These are phyloP conservation scores for Lachnellula hyalina DNA, from an alignment of 2,329 filamentous ascomycete species.

Conservation along the genomic window DNA sequence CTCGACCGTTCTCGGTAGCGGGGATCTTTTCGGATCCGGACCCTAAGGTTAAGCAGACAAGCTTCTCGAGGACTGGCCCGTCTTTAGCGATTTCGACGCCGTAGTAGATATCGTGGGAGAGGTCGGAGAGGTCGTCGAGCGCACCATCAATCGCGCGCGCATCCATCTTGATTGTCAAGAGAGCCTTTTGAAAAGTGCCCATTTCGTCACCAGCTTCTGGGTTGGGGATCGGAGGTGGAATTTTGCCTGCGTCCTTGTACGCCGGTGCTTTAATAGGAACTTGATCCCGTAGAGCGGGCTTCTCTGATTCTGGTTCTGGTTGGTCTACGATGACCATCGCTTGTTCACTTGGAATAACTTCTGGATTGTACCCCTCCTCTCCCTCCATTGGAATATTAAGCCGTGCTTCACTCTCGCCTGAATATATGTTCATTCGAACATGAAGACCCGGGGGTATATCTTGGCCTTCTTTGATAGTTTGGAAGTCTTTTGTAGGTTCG, in stretches of 20 bases:
- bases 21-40: slow-evolving; percentile 19
- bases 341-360: slow-evolving; percentile 45
- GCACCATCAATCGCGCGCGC: slow-evolving; percentile 25
- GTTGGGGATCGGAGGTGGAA: slow-evolving; percentile 47
- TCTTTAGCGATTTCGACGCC: slow-evolving; percentile 58
- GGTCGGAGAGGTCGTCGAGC: slow-evolving; percentile 54
- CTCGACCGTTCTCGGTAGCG: slow-evolving; percentile 17
- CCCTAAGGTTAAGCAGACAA: slow-evolving; percentile 49
- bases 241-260: slow-evolving; percentile 52
- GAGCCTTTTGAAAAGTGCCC: slow-evolving; percentile 41
- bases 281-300: slow-evolving; percentile 28
- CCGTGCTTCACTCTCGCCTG: slow-evolving; percentile 60
- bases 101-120: slow-evolving; percentile 66
- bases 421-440: slow-evolving; percentile 59
- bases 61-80: slow-evolving; percentile 44
- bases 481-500: slow-evolving; percentile 59
- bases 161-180: slow-evolving; percentile 45
- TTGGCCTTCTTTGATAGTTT: slow-evolving; percentile 58
- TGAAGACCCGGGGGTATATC: slow-evolving; percentile 61
- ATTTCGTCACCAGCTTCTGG: slow-evolving; percentile 34
- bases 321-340: slow-evolving; percentile 31
- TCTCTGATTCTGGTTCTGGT: slow-evolving; percentile 13
- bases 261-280: slow-evolving; percentile 47
- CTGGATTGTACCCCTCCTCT: slow-evolving; percentile 49
- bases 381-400: slow-evolving; percentile 50